Percentiles rank a stretch among this genome's conserved stretches.
phyloP scores from a whole-genome alignment of 371 early-diverging fungal genomes.

The Saksenaea vasiformis region DNA sequence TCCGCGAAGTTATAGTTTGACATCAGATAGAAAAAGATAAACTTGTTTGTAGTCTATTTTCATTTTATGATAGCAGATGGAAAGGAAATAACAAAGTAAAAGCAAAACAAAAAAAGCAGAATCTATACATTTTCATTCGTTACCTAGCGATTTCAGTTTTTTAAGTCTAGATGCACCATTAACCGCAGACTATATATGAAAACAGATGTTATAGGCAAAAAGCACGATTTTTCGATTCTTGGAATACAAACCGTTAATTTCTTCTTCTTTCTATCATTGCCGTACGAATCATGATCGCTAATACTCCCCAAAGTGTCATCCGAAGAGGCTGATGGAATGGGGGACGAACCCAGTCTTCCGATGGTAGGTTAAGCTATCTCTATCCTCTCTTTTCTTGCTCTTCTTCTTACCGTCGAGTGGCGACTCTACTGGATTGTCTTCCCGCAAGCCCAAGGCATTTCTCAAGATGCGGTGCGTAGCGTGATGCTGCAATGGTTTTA shows the following conservation, averaged over 20 bases:
- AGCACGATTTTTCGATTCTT: background rate
- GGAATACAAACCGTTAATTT: background rate
- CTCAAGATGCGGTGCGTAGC: conserved; percentile 88
- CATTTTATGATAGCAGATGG: background rate
- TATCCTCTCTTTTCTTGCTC: background rate
- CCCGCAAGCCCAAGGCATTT: conserved; percentile 88
- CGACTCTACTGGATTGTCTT: conserved; percentile 65
- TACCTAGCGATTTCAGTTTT: conserved; percentile 27
- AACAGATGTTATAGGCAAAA: background rate
- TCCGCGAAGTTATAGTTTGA: background rate
- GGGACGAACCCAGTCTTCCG: conserved; percentile 16
- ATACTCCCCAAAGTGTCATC: conserved; percentile 25
- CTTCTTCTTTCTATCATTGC: conserved; percentile 11
- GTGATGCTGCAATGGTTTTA: conserved; percentile 71
- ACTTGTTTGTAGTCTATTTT: background rate
- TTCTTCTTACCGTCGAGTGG: conserved; percentile 53
- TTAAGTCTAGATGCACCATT: conserved; percentile 34
- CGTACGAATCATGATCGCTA: conserved; percentile 2
- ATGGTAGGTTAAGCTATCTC: background rate
- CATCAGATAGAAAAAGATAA: background rate
- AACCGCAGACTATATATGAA: conserved; percentile 11
- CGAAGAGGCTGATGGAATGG: conserved; percentile 18
- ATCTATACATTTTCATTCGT: conserved; percentile 4
- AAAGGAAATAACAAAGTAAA: background rate
- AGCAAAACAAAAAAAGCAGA: background rate